Base-by-base conservation (phyloP, 768 basidiomycete genomes). In the Goffeauzyma gilvescens region DNA sequence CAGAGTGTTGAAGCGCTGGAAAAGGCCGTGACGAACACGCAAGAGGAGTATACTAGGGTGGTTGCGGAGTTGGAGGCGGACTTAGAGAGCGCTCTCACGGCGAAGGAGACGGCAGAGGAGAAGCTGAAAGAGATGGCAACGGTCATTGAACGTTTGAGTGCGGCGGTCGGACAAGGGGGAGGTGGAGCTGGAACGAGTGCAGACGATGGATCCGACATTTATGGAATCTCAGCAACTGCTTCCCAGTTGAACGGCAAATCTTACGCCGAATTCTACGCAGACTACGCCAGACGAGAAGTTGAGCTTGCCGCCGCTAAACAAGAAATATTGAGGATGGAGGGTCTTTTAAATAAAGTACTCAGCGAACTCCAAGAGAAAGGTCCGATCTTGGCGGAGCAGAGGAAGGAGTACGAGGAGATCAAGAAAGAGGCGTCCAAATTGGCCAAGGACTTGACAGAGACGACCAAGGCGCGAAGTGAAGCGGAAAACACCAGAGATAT, bases 201-300 rank as follows among this genome's bases (percentile, higher is more conserved):
- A n/a, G n/a, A 34, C 43, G 48, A 58, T 69, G 67, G 5, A 75
- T 71, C 32, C 59, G 66, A 32, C 61, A 69, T 38, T 65, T 55
- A 3, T 0, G 81, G 89, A 10, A 78, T 80, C 4, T 75, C 90
- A 68, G 84, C 79, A 6, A 77, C 77, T 64, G 75, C 71, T 48
- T 73, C 78, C 17, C 85, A 87, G 66, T 76, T 74, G 60, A 73
- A 69, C 22, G 66, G 67, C 4, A 82, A 81, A 70, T 81, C 81
- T 1, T 90, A 90, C 66, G 90, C 90, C 0, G 82, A 93, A 55
- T 78, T 96, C 17, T 95, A 93, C 59, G 73, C 81, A 13, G 85
- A 93, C 57, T 84, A 84, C 51, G 76, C 90, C 26, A 73, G 75
- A 41, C 71, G 89, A 30, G 79, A 93, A 59, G 81, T 82, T 20